Percentiles rank a stretch among this genome's conserved stretches.
Evolutionary conservation across 352 stramenopile genomes (phyloP).

Genomic region (Phytophthora colocasiae): DNA sequence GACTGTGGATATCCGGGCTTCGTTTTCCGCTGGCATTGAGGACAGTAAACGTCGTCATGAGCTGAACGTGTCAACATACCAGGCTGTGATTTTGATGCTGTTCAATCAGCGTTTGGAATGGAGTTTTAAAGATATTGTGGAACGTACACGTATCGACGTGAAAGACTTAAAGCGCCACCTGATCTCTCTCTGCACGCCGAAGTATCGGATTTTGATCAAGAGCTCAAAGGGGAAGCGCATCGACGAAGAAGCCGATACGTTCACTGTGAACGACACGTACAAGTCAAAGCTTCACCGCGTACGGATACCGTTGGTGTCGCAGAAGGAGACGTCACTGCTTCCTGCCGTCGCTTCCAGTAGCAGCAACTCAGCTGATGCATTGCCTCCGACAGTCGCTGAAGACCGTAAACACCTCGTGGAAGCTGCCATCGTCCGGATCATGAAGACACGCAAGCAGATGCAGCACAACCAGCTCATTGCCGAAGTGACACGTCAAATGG

Average conservation of each 20-base stretch:
- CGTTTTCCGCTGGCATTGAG: conserved; percentile 78
- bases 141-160: conserved; percentile 90
- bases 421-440: conserved; percentile 95
- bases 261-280: conserved; percentile 95
- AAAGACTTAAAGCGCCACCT: conserved; percentile 94
- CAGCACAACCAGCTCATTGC: conserved; percentile 93
- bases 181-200: conserved; percentile 97
- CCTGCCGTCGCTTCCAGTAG: conserved; percentile 41
- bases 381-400: conserved; percentile 94
- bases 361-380: conserved; percentile 59
- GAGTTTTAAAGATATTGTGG: conserved; percentile 91
- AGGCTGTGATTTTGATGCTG: conserved; percentile 98
- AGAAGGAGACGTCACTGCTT: conserved; percentile 79
- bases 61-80: conserved; percentile 97
- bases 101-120: conserved; percentile 94
- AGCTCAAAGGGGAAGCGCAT: conserved; percentile 98
- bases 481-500: conserved; percentile 90
- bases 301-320: conserved; percentile 84
- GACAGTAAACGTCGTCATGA: conserved; percentile 89
- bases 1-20: conserved; percentile 92
- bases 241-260: conserved; percentile 93
- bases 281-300: conserved; percentile 93
- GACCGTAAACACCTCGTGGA: conserved; percentile 96
- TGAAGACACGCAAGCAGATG: conserved; percentile 95
- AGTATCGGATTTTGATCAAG: conserved; percentile 98